phyloP scores from a whole-genome alignment of 1,284 basidiomycete genomes.

The Flammula alnicola region DNA sequence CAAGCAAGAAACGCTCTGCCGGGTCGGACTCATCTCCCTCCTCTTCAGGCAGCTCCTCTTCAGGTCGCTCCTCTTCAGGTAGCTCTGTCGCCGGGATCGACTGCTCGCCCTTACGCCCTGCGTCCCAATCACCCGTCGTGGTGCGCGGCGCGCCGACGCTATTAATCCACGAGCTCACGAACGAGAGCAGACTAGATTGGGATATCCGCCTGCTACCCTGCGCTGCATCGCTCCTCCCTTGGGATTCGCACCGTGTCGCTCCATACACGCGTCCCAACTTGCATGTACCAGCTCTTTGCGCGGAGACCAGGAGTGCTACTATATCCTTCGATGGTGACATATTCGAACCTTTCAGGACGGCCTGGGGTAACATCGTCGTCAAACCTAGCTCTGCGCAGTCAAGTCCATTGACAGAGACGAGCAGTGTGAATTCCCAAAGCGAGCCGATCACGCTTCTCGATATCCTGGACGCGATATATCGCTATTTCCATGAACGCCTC shows the following conservation, averaged over 20 bases:
- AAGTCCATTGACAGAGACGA: no score
- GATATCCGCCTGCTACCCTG: neutral
- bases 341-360: neutral
- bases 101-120: no score
- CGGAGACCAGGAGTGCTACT: neutral
- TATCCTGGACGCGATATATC: neutral
- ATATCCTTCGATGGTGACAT: neutral
- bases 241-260: neutral
- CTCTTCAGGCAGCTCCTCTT: no score
- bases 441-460: slow-evolving; percentile 1
- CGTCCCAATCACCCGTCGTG: neutral
- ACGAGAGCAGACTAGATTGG: neutral
- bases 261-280: neutral
- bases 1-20: no score
- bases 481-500: neutral
- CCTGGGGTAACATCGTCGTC: neutral
- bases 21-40: no score
- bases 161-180: neutral
- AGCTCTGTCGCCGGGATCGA: no score
- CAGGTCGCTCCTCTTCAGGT: no score
- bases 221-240: neutral
- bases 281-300: neutral
- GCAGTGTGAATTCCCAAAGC: no score
- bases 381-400: neutral
- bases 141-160: neutral